A percentile compares a stretch with the other conserved stretches of the same genome.
Evolutionary conservation across 1,139 yeast species (phyloP).

Genomic region (Scheffersomyces insectosa): DNA sequence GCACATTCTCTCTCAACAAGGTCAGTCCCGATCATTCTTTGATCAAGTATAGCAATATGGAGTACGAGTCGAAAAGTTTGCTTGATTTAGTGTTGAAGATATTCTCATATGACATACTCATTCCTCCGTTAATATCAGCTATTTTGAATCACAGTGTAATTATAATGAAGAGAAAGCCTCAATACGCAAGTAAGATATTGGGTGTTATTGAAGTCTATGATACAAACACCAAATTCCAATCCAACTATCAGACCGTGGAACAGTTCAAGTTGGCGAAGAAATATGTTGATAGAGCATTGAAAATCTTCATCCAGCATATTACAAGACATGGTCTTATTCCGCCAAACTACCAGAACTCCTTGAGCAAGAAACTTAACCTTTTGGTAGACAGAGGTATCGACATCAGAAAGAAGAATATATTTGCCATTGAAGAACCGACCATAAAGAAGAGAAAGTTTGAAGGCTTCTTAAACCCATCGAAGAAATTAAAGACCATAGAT

Average conservation of each 20-base stretch:
- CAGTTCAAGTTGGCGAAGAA: constrained; percentile 43
- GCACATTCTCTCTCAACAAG: constrained; percentile 54
- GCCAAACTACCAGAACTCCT: constrained; percentile 25
- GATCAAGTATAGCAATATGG: constrained; percentile 53
- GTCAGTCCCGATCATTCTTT: constrained; percentile 70
- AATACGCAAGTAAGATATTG: constrained; percentile 45
- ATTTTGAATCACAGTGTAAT: constrained; percentile 53
- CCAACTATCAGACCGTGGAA: constrained; percentile 47
- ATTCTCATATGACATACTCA: constrained; percentile 55
- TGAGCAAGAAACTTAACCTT: constrained; percentile 28
- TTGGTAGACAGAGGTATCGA: constrained; percentile 44
- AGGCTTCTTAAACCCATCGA: constrained; percentile 25
- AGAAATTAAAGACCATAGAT: constrained; percentile 31
- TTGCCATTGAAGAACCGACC: constrained; percentile 30
- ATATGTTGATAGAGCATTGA: constrained; percentile 42
- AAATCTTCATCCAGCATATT: constrained; percentile 38
- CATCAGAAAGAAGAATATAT: constrained; percentile 41
- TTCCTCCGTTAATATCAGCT: constrained; percentile 58
- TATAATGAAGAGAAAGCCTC: constrained; percentile 58
- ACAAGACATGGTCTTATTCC: constrained; percentile 39
- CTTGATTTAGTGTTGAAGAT: constrained; percentile 64
- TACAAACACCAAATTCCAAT: constrained; percentile 38
- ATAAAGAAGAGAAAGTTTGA: constrained; percentile 44
- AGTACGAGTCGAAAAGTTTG: constrained; percentile 70
- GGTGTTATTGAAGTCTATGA: constrained; percentile 37